A percentile compares a stretch with the other conserved stretches of the same genome.
phyloP scores from a whole-genome alignment of 305 asterid species.

The Fraxinus ornus region DNA sequence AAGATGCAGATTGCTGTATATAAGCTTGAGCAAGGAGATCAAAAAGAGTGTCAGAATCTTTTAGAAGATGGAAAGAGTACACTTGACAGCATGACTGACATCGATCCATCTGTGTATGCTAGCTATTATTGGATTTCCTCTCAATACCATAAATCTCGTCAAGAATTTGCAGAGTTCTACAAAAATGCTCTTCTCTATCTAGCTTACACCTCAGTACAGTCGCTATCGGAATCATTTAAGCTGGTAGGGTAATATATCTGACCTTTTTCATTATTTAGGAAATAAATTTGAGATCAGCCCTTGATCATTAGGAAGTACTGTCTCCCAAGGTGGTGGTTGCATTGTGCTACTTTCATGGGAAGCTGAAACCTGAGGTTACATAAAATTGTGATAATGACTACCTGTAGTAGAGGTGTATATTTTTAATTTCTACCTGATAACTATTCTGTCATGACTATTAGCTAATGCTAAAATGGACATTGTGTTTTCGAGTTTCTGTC shows the following conservation, averaged over 20 bases:
- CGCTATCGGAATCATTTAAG: slow-evolving; percentile 83
- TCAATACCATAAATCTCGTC: slow-evolving; percentile 70
- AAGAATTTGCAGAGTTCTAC: slow-evolving; percentile 91
- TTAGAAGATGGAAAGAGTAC: slow-evolving; percentile 83
- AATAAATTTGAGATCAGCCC: background rate
- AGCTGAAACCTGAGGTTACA: background rate
- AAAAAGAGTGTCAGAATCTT: slow-evolving; percentile 76
- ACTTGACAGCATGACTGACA: slow-evolving; percentile 94
- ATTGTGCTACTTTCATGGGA: background rate
- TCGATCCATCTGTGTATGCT: slow-evolving; percentile 94
- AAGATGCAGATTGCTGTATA: slow-evolving; percentile 80
- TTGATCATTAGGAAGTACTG: background rate
- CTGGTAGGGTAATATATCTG: slow-evolving; percentile 45
- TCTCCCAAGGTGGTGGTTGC: background rate
- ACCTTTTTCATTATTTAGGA: slow-evolving; percentile 2
- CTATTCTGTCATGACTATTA: background rate
- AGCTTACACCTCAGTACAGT: slow-evolving; percentile 88
- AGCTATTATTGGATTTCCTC: slow-evolving; percentile 90
- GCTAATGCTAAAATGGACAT: background rate
- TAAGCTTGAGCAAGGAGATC: slow-evolving; percentile 81
- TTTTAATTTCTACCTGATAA: background rate
- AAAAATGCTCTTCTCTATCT: slow-evolving; percentile 85
- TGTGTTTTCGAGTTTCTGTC: background rate
- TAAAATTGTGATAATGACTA: background rate
- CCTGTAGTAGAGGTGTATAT: background rate